Percentiles rank a stretch among this genome's conserved stretches.
Evolutionary conservation across 352 stramenopile species (phyloP).

Genomic region (Pythium phragmiticola): DNA sequence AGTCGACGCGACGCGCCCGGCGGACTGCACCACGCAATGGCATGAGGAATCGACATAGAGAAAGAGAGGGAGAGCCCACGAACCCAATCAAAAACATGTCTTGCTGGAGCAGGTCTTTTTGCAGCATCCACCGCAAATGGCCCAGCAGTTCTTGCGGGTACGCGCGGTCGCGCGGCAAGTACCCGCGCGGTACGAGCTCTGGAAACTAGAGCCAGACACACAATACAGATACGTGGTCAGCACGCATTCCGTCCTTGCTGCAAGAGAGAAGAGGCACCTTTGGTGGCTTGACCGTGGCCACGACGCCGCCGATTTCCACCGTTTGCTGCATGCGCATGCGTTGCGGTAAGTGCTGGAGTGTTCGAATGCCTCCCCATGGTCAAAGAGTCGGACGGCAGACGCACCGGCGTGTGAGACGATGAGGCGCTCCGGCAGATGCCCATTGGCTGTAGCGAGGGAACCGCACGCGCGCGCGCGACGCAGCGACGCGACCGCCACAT

Average conservation of each 20-base stretch:
- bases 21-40: constrained; percentile 32
- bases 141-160: constrained; percentile 65
- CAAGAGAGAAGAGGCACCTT: constrained; percentile 25
- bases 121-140: constrained; percentile 86
- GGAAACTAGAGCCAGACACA: constrained; percentile 27
- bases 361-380: no score
- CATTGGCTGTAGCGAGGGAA: not conserved
- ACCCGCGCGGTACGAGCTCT: constrained; percentile 59
- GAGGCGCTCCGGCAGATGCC: not conserved
- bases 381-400: not conserved
- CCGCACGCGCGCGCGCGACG: not conserved
- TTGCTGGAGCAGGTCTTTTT: constrained; percentile 81
- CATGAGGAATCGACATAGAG: not conserved
- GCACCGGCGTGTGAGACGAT: not conserved
- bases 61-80: not conserved
- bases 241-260: not conserved
- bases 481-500: constrained; percentile 9
- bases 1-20: constrained; percentile 69
- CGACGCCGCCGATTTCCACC: constrained; percentile 64
- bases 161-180: constrained; percentile 42
- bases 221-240: not conserved
- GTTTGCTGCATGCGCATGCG: constrained; percentile 18
- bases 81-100: constrained; percentile 89
- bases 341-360: no score
- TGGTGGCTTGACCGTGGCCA: constrained; percentile 32